A percentile compares a stretch with the other conserved stretches of the same genome.
Evolutionary conservation across 164 flowering plant species (phyloP).

Genomic region (Vitis vinifera): DNA sequence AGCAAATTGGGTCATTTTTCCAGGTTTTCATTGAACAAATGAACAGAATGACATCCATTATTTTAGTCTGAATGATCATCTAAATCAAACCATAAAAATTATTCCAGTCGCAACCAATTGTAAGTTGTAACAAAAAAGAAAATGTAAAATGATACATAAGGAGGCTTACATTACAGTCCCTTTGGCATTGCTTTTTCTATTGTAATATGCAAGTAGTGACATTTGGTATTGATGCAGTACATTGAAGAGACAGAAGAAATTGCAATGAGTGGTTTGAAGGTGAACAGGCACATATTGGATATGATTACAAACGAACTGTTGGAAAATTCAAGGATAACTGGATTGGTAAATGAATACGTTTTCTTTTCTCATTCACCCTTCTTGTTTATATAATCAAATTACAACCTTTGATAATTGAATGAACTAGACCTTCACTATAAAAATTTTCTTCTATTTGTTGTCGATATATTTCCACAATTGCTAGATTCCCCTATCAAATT

Average conservation of each 20-base stretch:
- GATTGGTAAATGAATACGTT: constrained; percentile 53
- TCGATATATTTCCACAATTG: not conserved
- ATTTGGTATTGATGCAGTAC: constrained; percentile 54
- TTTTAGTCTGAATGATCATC: too few relatives aligned
- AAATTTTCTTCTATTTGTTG: not conserved
- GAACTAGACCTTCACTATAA: not conserved
- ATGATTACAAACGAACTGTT: constrained; percentile 56
- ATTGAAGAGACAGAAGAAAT: constrained; percentile 93
- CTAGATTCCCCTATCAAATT: not conserved
- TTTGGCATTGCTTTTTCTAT: not conserved
- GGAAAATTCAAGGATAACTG: constrained; percentile 83
- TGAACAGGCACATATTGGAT: constrained; percentile 76
- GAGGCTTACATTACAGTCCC: not conserved
- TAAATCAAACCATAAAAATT: not conserved
- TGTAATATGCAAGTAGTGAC: not conserved
- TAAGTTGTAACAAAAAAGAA: not conserved
- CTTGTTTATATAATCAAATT: not conserved
- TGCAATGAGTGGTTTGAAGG: constrained; percentile 76
- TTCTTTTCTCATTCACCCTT: not conserved
- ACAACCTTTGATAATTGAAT: not conserved
- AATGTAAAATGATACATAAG: not conserved
- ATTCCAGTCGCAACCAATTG: not conserved
- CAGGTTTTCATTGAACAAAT: not conserved
- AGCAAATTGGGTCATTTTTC: not conserved
- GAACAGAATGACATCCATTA: not conserved